Conservation (phyloP, 768 basidiomycete genomes). For the Lactifluus echinatus region DNA sequence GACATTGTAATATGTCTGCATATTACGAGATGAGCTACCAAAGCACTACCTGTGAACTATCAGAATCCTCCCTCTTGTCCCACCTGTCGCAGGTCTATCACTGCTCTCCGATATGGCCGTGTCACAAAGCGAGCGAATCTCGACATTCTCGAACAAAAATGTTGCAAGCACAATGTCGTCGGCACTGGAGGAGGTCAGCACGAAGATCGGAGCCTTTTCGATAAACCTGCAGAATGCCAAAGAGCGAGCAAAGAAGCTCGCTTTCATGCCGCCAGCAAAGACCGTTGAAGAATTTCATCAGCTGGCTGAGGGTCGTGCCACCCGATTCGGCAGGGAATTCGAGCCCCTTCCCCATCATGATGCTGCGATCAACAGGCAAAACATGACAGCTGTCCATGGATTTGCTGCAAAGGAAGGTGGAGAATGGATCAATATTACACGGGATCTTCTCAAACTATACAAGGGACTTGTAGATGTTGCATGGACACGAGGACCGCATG, state of each 20-base stretch:
- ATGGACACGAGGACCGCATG: conserved; percentile 26
- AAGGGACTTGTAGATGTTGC: conserved; percentile 23
- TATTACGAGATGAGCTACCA: conserved; percentile 25
- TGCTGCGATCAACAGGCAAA: background rate
- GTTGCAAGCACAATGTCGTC: conserved; percentile 28
- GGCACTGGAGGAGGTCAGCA: conserved; percentile 16
- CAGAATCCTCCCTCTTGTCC: conserved; percentile 30
- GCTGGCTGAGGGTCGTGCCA: background rate
- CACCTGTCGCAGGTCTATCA: conserved; percentile 29
- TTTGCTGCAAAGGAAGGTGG: conserved; percentile 19
- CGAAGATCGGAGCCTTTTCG: conserved; percentile 12
- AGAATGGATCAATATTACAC: conserved; percentile 23
- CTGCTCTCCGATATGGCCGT: conserved; percentile 30
- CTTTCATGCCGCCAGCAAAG: background rate
- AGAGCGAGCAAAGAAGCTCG: conserved; percentile 18
- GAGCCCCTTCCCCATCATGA: conserved; percentile 22
- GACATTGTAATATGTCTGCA: conserved; percentile 25
- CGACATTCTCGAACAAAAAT: conserved; percentile 32
- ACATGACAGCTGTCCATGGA: conserved; percentile 20
- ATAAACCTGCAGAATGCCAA: conserved; percentile 4
- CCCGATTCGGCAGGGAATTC: conserved; percentile 2
- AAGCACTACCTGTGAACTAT: conserved; percentile 26
- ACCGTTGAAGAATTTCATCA: background rate
- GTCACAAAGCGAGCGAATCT: conserved; percentile 30
- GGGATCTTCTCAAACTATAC: conserved; percentile 23